Conservation (phyloP, 495 filamentous ascomycete genomes). For the Pseudevernia furfuracea region DNA sequence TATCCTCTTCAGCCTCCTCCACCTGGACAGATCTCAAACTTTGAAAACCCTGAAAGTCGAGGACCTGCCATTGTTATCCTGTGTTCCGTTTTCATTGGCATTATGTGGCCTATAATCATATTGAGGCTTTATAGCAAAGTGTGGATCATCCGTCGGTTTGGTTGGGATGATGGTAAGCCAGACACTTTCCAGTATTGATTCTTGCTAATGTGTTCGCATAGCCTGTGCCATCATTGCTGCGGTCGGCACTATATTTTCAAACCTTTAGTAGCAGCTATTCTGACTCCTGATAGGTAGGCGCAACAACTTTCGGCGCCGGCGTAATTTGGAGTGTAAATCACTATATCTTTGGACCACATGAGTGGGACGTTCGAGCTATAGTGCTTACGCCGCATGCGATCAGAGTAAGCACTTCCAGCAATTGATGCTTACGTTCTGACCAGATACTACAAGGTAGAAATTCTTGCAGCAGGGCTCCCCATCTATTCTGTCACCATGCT, state of each 20-base stretch:
- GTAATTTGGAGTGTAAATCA: slow-evolving; percentile 4
- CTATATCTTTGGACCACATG: slow-evolving; percentile 1
- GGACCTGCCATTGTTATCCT: slow-evolving; percentile 2
- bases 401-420: not conserved
- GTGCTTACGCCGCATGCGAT: not conserved
- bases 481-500: slow-evolving; percentile 17
- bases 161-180: slow-evolving; percentile 13
- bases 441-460: slow-evolving; percentile 14
- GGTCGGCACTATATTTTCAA: not conserved
- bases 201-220: not conserved
- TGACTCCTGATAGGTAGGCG: not conserved
- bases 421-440: not conserved
- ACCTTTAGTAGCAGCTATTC: not conserved
- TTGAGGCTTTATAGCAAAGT: slow-evolving; percentile 13
- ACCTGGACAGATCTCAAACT: slow-evolving; percentile 3
- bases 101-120: slow-evolving; percentile 10
- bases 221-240: not conserved
- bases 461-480: not conserved
- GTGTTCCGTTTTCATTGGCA: not conserved
- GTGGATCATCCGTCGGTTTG: not conserved
- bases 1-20: slow-evolving; percentile 5
- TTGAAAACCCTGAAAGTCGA: not conserved
- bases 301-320: not conserved
- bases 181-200: no score
- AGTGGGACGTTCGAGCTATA: slow-evolving; percentile 9